These are phyloP conservation scores for Boletus reticuloceps DNA, from an alignment of 768 basidiomycete species.

Conservation along the genomic window DNA sequence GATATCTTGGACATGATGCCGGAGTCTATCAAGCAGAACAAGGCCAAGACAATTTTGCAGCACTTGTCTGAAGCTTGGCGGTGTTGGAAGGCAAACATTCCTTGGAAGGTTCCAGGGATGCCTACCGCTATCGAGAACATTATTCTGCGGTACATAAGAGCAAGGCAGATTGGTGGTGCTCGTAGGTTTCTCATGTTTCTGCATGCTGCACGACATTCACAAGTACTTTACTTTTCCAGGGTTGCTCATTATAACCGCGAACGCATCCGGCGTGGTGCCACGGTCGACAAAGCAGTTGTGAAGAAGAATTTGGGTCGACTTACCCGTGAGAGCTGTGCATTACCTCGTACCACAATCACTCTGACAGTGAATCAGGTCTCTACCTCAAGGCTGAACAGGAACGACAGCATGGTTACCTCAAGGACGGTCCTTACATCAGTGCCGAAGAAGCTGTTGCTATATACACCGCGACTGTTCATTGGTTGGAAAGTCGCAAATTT, in stretches of 20 bases:
- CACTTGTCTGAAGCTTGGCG: constrained; percentile 98
- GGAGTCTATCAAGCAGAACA: constrained; percentile 98
- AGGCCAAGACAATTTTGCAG: constrained; percentile 98
- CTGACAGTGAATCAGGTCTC: constrained; percentile 47
- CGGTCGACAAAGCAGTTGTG: constrained; percentile 97
- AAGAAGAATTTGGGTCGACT: constrained; percentile 99
- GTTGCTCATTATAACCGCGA: constrained; percentile 98
- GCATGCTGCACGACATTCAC: neutral
- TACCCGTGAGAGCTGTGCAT: constrained; percentile 58
- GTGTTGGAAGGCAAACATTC: constrained; percentile 96
- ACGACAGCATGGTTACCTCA: constrained; percentile 96
- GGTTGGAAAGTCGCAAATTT: constrained; percentile 97
- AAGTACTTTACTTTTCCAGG: constrained; percentile 31
- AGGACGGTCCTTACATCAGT: constrained; percentile 98
- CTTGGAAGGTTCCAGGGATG: constrained; percentile 99
- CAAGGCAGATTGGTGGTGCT: constrained; percentile 99
- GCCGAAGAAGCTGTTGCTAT: constrained; percentile 99
- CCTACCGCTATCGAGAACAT: constrained; percentile 99
- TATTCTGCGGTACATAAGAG: constrained; percentile 98
- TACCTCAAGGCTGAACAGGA: constrained; percentile 99
- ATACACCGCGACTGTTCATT: constrained; percentile 98
- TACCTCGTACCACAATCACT: neutral
- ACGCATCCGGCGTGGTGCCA: constrained; percentile 94
- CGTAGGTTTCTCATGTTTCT: constrained; percentile 42
- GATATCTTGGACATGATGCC: constrained; percentile 99